These are phyloP conservation scores for Acer saccharum DNA, from an alignment of 345 rosid species.

Conservation along the genomic window DNA sequence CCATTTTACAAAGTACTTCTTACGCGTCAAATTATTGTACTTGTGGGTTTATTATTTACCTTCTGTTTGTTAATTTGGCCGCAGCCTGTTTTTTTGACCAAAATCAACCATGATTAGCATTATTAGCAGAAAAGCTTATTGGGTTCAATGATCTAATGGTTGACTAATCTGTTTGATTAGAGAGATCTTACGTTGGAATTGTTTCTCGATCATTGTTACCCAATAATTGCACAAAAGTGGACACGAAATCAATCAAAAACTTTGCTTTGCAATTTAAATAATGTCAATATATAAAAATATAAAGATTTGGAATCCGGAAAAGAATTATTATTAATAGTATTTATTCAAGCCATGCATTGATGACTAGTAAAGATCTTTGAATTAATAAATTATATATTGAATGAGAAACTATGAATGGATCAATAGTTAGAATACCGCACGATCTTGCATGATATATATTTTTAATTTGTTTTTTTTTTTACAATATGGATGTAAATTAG, in stretches of 20 bases:
- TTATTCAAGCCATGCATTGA: not conserved
- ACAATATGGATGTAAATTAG: not conserved
- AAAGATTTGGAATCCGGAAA: too few species aligned
- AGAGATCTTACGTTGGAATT: not conserved
- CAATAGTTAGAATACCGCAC: not conserved
- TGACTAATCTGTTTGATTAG: slow-evolving; percentile 1
- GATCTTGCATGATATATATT: slow-evolving; percentile 1
- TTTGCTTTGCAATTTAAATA: not conserved
- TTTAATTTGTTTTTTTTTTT: not conserved
- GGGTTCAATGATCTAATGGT: not conserved
- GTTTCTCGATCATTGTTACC: not conserved
- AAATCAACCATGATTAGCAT: not conserved
- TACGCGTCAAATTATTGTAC: not conserved
- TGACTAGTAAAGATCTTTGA: not conserved
- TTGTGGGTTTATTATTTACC: not conserved
- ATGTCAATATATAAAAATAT: not conserved
- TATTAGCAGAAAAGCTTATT: not conserved
- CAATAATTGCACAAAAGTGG: slow-evolving; percentile 15
- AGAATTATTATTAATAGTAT: not conserved
- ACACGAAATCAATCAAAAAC: slow-evolving; percentile 3
- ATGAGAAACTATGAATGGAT: not conserved
- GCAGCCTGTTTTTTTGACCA: too few species aligned
- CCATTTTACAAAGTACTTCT: too few species aligned
- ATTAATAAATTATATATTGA: not conserved
- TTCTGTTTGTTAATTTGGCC: not conserved